Base-by-base conservation (phyloP, 2,329 filamentous ascomycete species). In the Sporothrix variecibatus region DNA sequence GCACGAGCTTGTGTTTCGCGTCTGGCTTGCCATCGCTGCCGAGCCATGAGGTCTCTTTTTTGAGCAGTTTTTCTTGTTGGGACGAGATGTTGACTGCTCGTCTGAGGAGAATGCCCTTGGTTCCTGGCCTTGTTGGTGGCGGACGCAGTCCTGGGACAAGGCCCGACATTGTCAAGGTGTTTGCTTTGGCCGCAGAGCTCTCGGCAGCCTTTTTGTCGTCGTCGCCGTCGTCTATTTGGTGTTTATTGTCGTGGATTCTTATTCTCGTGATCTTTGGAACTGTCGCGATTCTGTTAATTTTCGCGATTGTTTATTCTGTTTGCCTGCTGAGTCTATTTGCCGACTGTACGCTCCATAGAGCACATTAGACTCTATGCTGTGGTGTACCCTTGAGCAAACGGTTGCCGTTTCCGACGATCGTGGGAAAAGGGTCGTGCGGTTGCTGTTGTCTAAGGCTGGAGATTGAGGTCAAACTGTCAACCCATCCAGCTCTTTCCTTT, bases 61-160 rank as follows among this genome's bases (percentile, higher is more conserved):
- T 80, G 0, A 86, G 78, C 1, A 86, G 77, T 3, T 72, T 71
- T 34, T 79, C 79, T 75, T 87, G 86, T 56, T 84, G 81, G 20
- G 78, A 80, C 0, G 84, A 82, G 7, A 86, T 80, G 31, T 73
- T 80, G 23, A 80, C 74, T 26, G 81, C 75, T 15, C 75, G 80
- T 7, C 79, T 79, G 12, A 78, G 80, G 0, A 81, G 26, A 9
- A 31, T 20, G 17, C 69, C 65, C 2, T 28, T 60, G 2, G 60
- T 58, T n/a, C 20, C 72, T 2, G 26, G 23, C 15, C 23, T 20
- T 56, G 23, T 64, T 3, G 60, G 51, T 28, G 69, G 75, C 20
- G 12, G 31, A n/a, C n/a, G 26, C 17, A 62, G 58, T 31, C 6
- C 7, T 31, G 65, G 43, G 26, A 68, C n/a, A 15, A 34, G 9